These are phyloP conservation scores for Penicillium lagena DNA, from an alignment of 495 filamentous ascomycete genomes.

Conservation along the genomic window DNA sequence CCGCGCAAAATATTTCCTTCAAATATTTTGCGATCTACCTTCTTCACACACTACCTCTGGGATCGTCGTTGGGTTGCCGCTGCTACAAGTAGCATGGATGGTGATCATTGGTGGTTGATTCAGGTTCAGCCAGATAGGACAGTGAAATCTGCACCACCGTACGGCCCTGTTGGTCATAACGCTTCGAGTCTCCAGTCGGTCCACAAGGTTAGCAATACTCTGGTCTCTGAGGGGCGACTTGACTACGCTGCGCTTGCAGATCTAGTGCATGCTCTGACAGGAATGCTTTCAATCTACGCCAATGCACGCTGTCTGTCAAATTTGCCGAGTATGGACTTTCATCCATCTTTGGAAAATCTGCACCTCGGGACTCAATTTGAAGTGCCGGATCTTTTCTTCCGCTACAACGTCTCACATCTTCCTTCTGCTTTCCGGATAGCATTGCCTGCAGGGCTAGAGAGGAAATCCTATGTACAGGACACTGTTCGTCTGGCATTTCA, in stretches of 20 bases:
- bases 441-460: constrained; percentile 20
- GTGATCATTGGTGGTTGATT: constrained; percentile 71
- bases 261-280: constrained; percentile 31
- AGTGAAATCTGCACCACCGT: constrained; percentile 2
- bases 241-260: constrained; percentile 28
- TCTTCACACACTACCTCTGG: constrained; percentile 61
- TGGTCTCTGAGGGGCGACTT: constrained; percentile 15
- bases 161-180: constrained; percentile 1
- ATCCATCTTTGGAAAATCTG: constrained; percentile 29
- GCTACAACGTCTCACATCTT: constrained; percentile 25
- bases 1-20: constrained; percentile 54
- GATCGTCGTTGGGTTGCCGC: constrained; percentile 60
- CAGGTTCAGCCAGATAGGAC: constrained; percentile 37
- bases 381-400: constrained; percentile 31
- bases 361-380: constrained; percentile 22
- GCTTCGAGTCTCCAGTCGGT: constrained; percentile 9
- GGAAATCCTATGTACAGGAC: constrained; percentile 24
- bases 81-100: constrained; percentile 61
- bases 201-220: constrained; percentile 22
- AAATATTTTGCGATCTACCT: constrained; percentile 52
- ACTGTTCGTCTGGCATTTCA: constrained; percentile 35
- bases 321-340: constrained; percentile 22
- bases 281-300: constrained; percentile 34
- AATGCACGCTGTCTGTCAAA: constrained; percentile 34
- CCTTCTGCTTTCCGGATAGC: constrained; percentile 25